Base-by-base conservation (phyloP, 1,139 yeast genomes). In the Blastobotrys elegans region DNA sequence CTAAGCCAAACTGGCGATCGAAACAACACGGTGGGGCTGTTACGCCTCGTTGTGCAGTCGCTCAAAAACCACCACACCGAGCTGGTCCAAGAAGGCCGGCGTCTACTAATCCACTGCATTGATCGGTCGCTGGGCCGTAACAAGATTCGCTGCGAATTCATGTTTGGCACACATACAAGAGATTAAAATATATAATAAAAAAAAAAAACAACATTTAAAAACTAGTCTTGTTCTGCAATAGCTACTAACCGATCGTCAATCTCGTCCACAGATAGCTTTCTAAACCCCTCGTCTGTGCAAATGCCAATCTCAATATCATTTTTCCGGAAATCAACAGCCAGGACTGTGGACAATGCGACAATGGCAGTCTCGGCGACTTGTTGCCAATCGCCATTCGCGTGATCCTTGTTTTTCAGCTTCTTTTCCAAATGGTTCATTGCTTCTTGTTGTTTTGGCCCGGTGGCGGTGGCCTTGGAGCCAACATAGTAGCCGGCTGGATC, bases 371-470 rank as follows among this genome's bases (percentile, higher is more conserved):
- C 98, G 10, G 88, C 95, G 16, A 90, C 88, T 52, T 79, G 77
- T 63, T 83, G 80, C 96, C 96, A 88, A 63, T 82, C 87, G 22
- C 96, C 97, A 51, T 83, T 80, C 22, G 82, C 83, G 53, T 71
- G 63, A 44, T 79, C 82, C 61, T 76, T 78, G 68, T 84, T 85
- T 71, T 92, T 92, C 67, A 84, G 84, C 65, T 85, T 87, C 75
- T 94, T 90, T 66, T 94, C 97, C 62, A 92, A 75, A 58, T 84
- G 82, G 40, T 96, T 89, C 54, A 84, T 82, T 35, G 96, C 89
- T 68, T 92, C 98, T 65, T 90, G 97, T 69, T 89, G 97, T 69
- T 92, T 92, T 48, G 97, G 97, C 2, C 98, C 98, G 1, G 97
- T 86, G 20, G 97, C 82, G 26, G 90, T 85, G 1, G 97, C 98